Evolutionary conservation across 352 stramenopile species (phyloP).

Genomic region (Phytophthora podocarpi): DNA sequence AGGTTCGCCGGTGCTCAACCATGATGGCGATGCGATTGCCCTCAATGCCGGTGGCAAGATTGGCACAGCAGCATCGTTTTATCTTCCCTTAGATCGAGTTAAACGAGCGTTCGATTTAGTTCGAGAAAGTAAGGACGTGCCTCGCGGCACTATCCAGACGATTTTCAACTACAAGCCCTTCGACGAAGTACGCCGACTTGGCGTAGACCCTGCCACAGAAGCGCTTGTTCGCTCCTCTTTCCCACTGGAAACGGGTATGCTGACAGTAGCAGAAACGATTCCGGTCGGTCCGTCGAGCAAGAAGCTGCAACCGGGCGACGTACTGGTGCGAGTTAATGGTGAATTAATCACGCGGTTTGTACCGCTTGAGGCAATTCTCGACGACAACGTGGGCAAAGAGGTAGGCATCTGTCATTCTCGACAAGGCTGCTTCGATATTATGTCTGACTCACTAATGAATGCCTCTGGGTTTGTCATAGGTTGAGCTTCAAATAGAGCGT

Average conservation of each 20-base stretch:
- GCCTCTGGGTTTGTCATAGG: conserved; percentile 20
- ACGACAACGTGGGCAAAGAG: conserved; percentile 75
- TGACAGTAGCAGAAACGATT: conserved; percentile 89
- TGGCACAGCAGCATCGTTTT: conserved; percentile 88
- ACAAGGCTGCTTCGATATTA: neutral
- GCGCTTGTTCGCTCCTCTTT: conserved; percentile 74
- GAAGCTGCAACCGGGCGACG: conserved; percentile 89
- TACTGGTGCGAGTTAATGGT: conserved; percentile 86
- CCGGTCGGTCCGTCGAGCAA: conserved; percentile 75
- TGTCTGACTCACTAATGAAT: neutral
- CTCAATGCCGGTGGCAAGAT: conserved; percentile 92
- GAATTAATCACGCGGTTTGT: conserved; percentile 88
- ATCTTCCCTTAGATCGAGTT: conserved; percentile 90
- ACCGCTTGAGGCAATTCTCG: conserved; percentile 80
- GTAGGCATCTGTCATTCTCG: conserved; percentile 26
- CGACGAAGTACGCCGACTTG: conserved; percentile 88
- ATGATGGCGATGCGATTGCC: conserved; percentile 87
- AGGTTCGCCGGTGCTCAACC: conserved; percentile 89
- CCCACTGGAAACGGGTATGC: conserved; percentile 89
- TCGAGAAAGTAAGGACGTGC: conserved; percentile 66
- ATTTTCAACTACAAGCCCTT: conserved; percentile 93
- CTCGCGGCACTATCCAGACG: conserved; percentile 88
- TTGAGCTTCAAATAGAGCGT: conserved; percentile 85
- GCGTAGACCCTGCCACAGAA: conserved; percentile 80
- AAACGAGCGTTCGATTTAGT: conserved; percentile 88